phyloP scores from a whole-genome alignment of 768 basidiomycete species.

The Lactifluus volemus region DNA sequence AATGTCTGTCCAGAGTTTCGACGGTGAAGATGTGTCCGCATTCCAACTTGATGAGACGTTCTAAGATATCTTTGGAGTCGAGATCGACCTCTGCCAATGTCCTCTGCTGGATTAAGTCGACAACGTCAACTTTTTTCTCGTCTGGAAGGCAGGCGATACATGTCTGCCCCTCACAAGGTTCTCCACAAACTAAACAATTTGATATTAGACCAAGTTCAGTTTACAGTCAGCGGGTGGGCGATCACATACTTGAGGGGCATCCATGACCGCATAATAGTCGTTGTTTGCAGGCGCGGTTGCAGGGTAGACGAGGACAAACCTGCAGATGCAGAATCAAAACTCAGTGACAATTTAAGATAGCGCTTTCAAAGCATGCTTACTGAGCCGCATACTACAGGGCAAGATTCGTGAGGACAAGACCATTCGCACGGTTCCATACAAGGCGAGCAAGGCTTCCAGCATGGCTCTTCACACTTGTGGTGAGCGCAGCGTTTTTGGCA shows the following conservation, averaged over 20 bases:
- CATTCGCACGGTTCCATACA: slow-evolving; percentile 30
- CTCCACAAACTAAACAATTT: slow-evolving; percentile 27
- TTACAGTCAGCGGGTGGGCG: not conserved
- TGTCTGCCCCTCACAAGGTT: slow-evolving; percentile 27
- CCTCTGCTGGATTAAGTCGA: slow-evolving; percentile 29
- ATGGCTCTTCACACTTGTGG: slow-evolving; percentile 23
- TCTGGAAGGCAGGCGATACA: slow-evolving; percentile 26
- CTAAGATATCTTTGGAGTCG: slow-evolving; percentile 23
- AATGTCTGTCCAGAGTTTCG: slow-evolving; percentile 31
- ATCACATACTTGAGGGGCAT: slow-evolving; percentile 29
- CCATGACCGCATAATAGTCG: slow-evolving; percentile 28
- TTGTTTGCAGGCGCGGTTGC: slow-evolving; percentile 26
- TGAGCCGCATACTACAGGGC: slow-evolving; percentile 29
- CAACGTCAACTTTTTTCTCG: slow-evolving; percentile 23
- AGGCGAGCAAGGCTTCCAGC: slow-evolving; percentile 25
- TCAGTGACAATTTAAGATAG: not conserved
- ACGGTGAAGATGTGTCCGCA: slow-evolving; percentile 34
- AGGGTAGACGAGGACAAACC: slow-evolving; percentile 32
- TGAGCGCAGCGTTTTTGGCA: slow-evolving; percentile 26
- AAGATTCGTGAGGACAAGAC: slow-evolving; percentile 27
- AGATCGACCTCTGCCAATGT: slow-evolving; percentile 23
- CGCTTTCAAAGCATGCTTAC: slow-evolving; percentile 19
- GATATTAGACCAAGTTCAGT: not conserved
- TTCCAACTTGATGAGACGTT: slow-evolving; percentile 22
- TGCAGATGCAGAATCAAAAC: slow-evolving; percentile 1